Base-by-base conservation (phyloP, 1,284 basidiomycete genomes). In the Ceratobasidium sp. region DNA sequence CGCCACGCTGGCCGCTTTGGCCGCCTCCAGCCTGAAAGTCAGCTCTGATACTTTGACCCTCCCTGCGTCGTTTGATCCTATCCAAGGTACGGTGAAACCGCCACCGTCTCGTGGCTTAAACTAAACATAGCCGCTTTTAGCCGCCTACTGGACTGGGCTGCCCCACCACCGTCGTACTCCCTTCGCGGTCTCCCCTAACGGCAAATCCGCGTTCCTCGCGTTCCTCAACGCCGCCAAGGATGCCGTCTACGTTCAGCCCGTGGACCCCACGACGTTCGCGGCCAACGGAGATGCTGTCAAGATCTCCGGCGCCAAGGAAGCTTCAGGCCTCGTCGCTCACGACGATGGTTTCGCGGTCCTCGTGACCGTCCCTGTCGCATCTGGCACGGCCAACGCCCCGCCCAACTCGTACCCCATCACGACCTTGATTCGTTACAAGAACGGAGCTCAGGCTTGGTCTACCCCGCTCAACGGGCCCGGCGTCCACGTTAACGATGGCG, bases 141-240 rank as follows among this genome's bases (percentile, higher is more conserved):
- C 54, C 35, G 54, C 54, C 38, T 56, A 56, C 35, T 56, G 54
- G 54, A 56, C 54, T 42, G 54, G 54, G 2, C 54, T 56, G 20
- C 54, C 54, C 5, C 32, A 56, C 34, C 54, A 56, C 27, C 54
- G 54, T 17, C 54, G 54, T 27, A 56, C 54, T 4, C 54, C 54
- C 12, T 56, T 56, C 13, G 52, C 54, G 5, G 54, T 56, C 13
- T 56, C 54, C 7, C 54, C 54, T 8, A 35, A 56, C 27, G 54
- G 54, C n/a, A 56, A 56, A 25, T 56, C 54, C 8, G 54, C 54
- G 2, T 56, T 22, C 54, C 54, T 56, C 34, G 54, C 54, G 8
- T 56, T 56, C 35, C 54, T 56, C 54, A 42, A 25, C 34, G 54
- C 54, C 1, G 32, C 32, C 34, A 56, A 56, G 25, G 35, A 56